Percentiles rank a stretch among this genome's conserved stretches.
Conservation (phyloP, 208 protist species). For the Phytomonas sp. region DNA sequence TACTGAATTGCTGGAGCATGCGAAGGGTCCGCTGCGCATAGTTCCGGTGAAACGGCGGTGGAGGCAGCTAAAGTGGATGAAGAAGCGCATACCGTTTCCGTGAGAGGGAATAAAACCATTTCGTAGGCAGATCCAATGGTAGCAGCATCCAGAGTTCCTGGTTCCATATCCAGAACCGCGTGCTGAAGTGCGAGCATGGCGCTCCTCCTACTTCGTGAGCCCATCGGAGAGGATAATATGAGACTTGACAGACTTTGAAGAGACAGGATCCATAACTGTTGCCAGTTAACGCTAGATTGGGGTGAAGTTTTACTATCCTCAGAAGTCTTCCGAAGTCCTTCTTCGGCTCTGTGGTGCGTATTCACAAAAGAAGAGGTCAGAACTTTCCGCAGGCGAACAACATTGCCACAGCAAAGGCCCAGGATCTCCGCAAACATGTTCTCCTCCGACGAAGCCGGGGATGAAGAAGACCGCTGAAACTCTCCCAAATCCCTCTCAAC, state of each 20-base stretch:
- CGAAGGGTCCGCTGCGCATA: background rate
- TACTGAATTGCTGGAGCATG: background rate
- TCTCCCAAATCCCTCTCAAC: background rate
- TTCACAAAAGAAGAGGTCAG: background rate
- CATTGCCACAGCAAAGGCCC: background rate
- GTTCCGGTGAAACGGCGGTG: background rate
- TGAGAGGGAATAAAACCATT: constrained; percentile 67
- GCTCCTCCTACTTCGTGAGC: constrained; percentile 11
- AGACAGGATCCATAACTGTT: background rate
- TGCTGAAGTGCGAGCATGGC: constrained; percentile 54
- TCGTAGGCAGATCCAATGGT: constrained; percentile 43
- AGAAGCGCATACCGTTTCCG: constrained; percentile 46
- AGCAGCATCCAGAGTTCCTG: constrained; percentile 18
- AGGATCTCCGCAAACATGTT: background rate
- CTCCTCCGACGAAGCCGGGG: background rate
- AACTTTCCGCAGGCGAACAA: background rate
- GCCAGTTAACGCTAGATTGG: background rate
- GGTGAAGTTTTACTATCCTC: background rate
- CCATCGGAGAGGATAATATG: background rate
- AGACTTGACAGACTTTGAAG: background rate
- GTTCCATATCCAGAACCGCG: constrained; percentile 45
- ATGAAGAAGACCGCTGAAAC: background rate
- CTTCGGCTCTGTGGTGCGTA: background rate
- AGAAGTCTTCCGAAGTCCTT: background rate
- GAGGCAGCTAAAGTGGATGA: background rate